Base-by-base conservation (phyloP, 1,284 basidiomycete species). In the Tremellales sp. region DNA sequence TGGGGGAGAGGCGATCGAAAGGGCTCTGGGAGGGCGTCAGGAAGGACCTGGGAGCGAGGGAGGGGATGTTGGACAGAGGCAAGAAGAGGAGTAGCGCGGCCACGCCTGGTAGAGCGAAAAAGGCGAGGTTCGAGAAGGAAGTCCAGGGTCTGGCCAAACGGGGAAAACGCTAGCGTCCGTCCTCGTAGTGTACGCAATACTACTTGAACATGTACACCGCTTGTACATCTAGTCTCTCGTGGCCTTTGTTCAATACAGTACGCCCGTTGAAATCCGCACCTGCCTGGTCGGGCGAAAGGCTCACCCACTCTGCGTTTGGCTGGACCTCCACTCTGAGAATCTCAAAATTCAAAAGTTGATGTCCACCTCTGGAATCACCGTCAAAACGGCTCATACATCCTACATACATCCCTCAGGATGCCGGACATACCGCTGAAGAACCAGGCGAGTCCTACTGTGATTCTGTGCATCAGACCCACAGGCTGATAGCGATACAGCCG, bases 61-160 rank as follows among this genome's bases (percentile, higher is more conserved):
- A 46, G 70, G 79, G 51, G 70, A 65, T 23, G 25, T 33, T 58
- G 31, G 58, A 60, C 53, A 51, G 63, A 46, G 62, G 60, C 1
- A 58, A 46, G 43, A 64, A 56, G 35, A 77, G 75, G 45, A 62
- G 60, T 29, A 76, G 73, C 29, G 70, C 65, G 3, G 80, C 75
- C 21, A 58, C 51, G 40, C 78, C 70, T 11, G 51, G 51, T 54
- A 76, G 76, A 62, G 77, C 77, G 61, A 89, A 90, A 76, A 82
- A 81, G 65, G 82, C 81, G 48, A 78, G 84, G 44, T 91, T 92
- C 67, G 87, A 90, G 67, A 79, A 81, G 68, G 86, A 86, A 48
- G 78, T 83, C 40, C 84, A 82, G 65, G 55, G 51, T 23, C 27
- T 36, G 17, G 46, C 39, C 24, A 43, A 41, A 27, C 43, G 21